A percentile compares a stretch with the other conserved stretches of the same genome.
Conservation (phyloP, 1,284 basidiomycete genomes). For the Gomphus bonarii region DNA sequence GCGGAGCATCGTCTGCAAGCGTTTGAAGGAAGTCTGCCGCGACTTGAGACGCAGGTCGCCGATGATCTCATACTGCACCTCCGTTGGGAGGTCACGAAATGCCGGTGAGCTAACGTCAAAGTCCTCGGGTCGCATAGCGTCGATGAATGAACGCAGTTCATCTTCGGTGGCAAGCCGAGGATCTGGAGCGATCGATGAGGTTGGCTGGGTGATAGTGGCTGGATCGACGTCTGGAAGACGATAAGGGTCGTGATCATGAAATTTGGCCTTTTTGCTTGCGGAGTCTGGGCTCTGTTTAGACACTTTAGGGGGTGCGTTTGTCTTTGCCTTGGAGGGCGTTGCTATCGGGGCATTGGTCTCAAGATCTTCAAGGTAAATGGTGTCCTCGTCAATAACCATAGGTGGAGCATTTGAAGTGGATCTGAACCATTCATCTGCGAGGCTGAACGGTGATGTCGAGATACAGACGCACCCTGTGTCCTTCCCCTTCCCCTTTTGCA, state of each 20-base stretch:
- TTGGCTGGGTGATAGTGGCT: constrained; percentile 48
- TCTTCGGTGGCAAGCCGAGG: constrained; percentile 90
- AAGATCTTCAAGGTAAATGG: constrained; percentile 82
- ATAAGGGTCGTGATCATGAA: constrained; percentile 78
- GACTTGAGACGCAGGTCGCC: constrained; percentile 92
- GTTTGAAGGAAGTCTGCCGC: constrained; percentile 85
- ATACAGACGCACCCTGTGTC: neutral
- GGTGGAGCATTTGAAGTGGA: constrained; percentile 24
- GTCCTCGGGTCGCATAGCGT: constrained; percentile 87
- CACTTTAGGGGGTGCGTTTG: constrained; percentile 20
- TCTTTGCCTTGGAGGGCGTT: constrained; percentile 33
- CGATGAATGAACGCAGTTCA: constrained; percentile 83
- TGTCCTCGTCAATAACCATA: constrained; percentile 49
- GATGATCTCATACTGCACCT: constrained; percentile 97
- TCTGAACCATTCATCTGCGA: neutral
- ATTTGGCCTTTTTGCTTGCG: constrained; percentile 44
- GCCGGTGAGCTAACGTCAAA: constrained; percentile 81
- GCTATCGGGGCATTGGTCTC: constrained; percentile 39
- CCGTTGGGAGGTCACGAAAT: constrained; percentile 90
- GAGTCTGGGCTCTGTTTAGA: constrained; percentile 34
- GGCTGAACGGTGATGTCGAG: neutral
- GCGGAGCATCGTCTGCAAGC: constrained; percentile 85
- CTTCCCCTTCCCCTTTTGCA: constrained; percentile 28
- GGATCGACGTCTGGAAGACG: constrained; percentile 66
- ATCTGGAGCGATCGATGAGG: constrained; percentile 56